Percentiles rank a stretch among this genome's conserved stretches.
Evolutionary conservation across 495 filamentous ascomycete species (phyloP).

Genomic region (Cercophora newfieldiana): DNA sequence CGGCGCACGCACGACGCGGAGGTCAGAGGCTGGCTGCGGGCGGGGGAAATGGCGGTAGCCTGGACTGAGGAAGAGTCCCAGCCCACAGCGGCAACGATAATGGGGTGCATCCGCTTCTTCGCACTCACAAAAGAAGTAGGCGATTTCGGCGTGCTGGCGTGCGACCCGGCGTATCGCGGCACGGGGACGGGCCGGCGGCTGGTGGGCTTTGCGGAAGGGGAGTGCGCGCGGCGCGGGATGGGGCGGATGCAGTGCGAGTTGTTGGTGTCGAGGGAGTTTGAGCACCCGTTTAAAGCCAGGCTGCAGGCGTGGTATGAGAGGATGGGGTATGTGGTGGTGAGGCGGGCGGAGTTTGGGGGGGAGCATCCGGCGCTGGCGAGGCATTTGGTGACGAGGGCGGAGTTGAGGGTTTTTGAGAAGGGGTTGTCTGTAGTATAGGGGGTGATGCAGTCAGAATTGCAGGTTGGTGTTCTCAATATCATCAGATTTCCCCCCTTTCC

Average conservation of each 20-base stretch:
- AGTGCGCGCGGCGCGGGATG: not conserved
- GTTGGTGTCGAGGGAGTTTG: constrained; percentile 11
- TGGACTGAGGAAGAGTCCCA: not conserved
- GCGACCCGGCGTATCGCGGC: constrained; percentile 11
- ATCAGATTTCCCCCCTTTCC: not conserved
- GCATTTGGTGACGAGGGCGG: constrained; percentile 12
- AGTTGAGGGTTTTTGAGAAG: constrained; percentile 21
- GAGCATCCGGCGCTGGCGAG: constrained; percentile 2
- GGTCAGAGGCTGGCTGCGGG: not conserved
- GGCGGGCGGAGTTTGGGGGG: constrained; percentile 10
- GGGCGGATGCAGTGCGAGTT: constrained; percentile 16
- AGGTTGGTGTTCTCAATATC: too few relatives aligned
- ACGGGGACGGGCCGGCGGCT: constrained; percentile 1
- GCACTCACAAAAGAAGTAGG: not conserved
- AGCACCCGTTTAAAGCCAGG: constrained; percentile 12
- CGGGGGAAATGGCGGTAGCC: not conserved
- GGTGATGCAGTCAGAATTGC: too few relatives aligned
- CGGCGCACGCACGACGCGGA: constrained; percentile 1
- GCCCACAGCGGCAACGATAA: not conserved
- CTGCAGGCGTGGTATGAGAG: constrained; percentile 19
- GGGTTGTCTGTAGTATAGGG: not conserved
- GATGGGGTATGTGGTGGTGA: constrained; percentile 19
- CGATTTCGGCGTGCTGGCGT: constrained; percentile 16
- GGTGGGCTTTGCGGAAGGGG: constrained; percentile 8
- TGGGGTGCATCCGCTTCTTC: constrained; percentile 8